phyloP scores from a whole-genome alignment of 495 filamentous ascomycete species.

The Daldinia decipiens region DNA sequence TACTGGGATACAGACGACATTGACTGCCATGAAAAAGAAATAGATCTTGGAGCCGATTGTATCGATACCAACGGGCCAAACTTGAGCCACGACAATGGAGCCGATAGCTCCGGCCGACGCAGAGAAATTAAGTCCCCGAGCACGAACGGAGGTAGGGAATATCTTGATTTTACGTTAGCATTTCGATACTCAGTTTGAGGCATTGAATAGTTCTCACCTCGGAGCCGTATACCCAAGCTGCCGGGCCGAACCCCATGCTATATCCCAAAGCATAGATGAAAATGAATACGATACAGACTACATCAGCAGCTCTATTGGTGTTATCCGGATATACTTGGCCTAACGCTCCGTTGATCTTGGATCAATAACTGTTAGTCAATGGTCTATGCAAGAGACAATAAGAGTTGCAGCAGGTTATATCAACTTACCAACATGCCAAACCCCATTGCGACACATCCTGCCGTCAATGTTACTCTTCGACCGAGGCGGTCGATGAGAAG shows the following conservation, averaged over 20 bases:
- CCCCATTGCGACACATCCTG: conserved; percentile 58
- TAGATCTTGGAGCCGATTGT: conserved; percentile 65
- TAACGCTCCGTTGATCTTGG: conserved; percentile 63
- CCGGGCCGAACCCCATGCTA: conserved; percentile 65
- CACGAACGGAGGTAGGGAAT: conserved; percentile 63
- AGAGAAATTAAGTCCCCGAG: conserved; percentile 62
- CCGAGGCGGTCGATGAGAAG: conserved; percentile 61
- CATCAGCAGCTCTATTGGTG: conserved; percentile 59
- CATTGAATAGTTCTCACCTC: conserved; percentile 52
- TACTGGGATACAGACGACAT: conserved; percentile 60
- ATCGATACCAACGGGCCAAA: conserved; percentile 64
- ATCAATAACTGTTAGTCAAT: conserved; percentile 7
- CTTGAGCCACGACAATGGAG: conserved; percentile 60
- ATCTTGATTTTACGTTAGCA: conserved; percentile 48
- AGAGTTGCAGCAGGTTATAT: neutral
- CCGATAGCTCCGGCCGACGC: conserved; percentile 62
- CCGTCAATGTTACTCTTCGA: conserved; percentile 54
- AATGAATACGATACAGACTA: conserved; percentile 64
- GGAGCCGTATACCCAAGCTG: conserved; percentile 67
- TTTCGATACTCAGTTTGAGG: neutral
- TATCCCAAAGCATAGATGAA: conserved; percentile 68
- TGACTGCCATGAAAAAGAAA: conserved; percentile 67
- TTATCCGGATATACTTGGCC: conserved; percentile 63
- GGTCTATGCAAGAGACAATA: neutral
- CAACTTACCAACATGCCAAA: conserved; percentile 57